phyloP scores from a whole-genome alignment of 495 filamentous ascomycete genomes.

The Xylaria telfairii region DNA sequence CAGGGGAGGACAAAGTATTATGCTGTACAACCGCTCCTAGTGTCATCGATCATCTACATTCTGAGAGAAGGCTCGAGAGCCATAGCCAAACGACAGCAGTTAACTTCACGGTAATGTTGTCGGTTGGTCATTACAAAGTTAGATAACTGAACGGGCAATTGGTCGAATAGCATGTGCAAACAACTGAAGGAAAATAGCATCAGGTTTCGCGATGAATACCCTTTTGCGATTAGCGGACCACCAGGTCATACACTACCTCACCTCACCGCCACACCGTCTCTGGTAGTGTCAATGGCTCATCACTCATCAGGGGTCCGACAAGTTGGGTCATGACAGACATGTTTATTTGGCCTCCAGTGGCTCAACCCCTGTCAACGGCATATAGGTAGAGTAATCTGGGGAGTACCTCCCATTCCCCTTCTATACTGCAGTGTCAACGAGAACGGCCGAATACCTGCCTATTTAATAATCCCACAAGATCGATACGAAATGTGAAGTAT shows the following conservation, averaged over 20 bases:
- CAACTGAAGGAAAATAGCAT: not conserved
- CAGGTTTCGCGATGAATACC: constrained; percentile 21
- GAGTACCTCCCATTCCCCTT: not conserved
- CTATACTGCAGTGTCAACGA: constrained; percentile 9
- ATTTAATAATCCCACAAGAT: constrained; percentile 10
- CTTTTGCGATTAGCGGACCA: constrained; percentile 25
- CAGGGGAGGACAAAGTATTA: constrained; percentile 32
- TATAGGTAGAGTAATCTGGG: constrained; percentile 7
- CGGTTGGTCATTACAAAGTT: constrained; percentile 8
- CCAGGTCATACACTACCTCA: constrained; percentile 24
- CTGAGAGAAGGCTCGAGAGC: not conserved
- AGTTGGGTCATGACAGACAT: constrained; percentile 21
- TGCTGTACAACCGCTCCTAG: constrained; percentile 3
- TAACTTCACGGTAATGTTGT: not conserved
- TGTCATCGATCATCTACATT: constrained; percentile 2
- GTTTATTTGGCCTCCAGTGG: constrained; percentile 1
- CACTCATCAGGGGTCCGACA: constrained; percentile 25
- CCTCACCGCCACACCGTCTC: constrained; percentile 25
- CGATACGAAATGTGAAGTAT: constrained; percentile 17
- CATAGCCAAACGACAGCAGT: not conserved
- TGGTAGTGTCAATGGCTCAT: constrained; percentile 12
- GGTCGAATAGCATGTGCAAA: not conserved
- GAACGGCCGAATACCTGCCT: not conserved
- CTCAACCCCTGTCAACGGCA: constrained; percentile 17
- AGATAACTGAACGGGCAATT: not conserved